Evolutionary conservation across 2,329 filamentous ascomycete species (phyloP).

Genomic region (Colletotrichum tanaceti): DNA sequence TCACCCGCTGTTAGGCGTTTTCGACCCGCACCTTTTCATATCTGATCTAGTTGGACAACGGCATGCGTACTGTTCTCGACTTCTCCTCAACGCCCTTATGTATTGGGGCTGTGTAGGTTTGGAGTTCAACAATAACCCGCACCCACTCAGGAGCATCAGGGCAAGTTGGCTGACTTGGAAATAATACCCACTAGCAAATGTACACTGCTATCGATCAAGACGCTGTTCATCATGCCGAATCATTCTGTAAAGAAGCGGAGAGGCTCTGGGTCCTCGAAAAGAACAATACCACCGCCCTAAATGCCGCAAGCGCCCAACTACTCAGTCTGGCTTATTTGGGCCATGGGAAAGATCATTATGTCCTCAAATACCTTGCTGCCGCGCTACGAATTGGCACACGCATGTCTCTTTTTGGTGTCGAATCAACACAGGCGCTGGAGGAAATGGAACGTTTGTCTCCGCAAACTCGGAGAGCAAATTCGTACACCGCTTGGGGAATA

Average conservation of each 20-base stretch:
- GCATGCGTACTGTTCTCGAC: constrained; percentile 47
- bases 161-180: not conserved
- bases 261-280: constrained; percentile 43
- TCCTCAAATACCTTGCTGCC: constrained; percentile 47
- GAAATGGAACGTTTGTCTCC: constrained; percentile 35
- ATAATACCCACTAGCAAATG: constrained; percentile 47
- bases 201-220: constrained; percentile 45
- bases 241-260: constrained; percentile 45
- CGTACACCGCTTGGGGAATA: constrained; percentile 46
- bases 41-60: constrained; percentile 46
- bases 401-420: constrained; percentile 47
- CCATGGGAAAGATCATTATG: constrained; percentile 50
- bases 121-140: not conserved
- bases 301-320: constrained; percentile 49
- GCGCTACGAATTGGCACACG: constrained; percentile 48
- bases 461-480: constrained; percentile 20
- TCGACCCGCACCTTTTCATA: constrained; percentile 51
- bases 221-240: not conserved
- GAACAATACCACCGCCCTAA: constrained; percentile 39
- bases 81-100: constrained; percentile 52
- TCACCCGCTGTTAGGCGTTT: constrained; percentile 52
- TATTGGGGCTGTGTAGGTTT: constrained; percentile 51
- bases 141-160: too few species aligned
- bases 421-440: constrained; percentile 4
- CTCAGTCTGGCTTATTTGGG: constrained; percentile 51